Conservation (phyloP, 306 rosid genomes). For the Casuarina equisetifolia region DNA sequence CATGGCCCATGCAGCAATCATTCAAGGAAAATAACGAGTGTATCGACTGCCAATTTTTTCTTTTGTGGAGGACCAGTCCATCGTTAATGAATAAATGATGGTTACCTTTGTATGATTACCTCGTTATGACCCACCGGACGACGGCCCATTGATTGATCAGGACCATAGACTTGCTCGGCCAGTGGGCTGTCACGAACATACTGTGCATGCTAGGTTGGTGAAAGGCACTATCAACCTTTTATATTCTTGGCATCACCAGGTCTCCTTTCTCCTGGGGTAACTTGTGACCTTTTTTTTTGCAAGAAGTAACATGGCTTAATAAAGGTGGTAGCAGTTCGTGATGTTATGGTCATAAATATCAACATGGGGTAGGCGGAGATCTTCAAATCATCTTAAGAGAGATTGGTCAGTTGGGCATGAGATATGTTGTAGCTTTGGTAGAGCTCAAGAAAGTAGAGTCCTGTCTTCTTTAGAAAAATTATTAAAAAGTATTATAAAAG, state of each 20-base stretch:
- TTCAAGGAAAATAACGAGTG: not conserved
- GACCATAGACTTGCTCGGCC: constrained; percentile 63
- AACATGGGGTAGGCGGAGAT: constrained; percentile 21
- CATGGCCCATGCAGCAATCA: constrained; percentile 2
- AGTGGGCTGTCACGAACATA: constrained; percentile 59
- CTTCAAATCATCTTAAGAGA: constrained; percentile 14
- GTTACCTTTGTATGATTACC: constrained; percentile 28
- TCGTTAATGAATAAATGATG: not conserved
- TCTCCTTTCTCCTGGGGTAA: constrained; percentile 19
- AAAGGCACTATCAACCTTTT: constrained; percentile 59
- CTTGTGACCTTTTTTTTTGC: not conserved
- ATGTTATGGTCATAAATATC: constrained; percentile 47
- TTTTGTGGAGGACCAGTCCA: not conserved
- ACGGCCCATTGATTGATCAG: constrained; percentile 61
- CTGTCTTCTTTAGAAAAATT: constrained; percentile 54
- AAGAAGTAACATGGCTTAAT: not conserved
- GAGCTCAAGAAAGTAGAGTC: constrained; percentile 48
- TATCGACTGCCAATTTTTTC: not conserved
- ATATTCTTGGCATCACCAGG: not conserved
- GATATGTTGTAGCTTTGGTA: not conserved
- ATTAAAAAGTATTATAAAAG: constrained; percentile 11
- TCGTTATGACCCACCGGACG: constrained; percentile 38
- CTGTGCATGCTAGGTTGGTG: constrained; percentile 71
- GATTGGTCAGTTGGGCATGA: constrained; percentile 7
- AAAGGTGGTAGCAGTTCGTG: constrained; percentile 4